These are phyloP conservation scores for Ophiostoma triangulosporum DNA, from an alignment of 2,329 filamentous ascomycete genomes.

Conservation along the genomic window DNA sequence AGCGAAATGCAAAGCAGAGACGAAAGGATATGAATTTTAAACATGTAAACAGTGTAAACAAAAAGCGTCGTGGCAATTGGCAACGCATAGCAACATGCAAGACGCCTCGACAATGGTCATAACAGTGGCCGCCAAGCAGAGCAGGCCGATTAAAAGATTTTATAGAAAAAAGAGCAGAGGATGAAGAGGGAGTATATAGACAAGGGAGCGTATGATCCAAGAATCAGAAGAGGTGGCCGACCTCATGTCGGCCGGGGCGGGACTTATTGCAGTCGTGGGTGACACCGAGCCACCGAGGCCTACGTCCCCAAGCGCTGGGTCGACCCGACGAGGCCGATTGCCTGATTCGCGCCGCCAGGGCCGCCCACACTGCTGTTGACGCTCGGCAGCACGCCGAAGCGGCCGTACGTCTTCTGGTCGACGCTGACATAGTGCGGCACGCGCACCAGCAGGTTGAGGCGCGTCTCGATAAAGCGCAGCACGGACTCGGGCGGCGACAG, in stretches of 20 bases:
- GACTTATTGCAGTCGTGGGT: no score
- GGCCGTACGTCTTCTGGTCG: constrained; percentile 89
- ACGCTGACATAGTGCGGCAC: constrained; percentile 88
- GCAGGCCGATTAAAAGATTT: background rate
- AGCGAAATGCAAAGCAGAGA: no score
- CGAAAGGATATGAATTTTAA: no score
- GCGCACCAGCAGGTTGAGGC: constrained; percentile 69
- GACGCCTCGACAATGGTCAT: background rate
- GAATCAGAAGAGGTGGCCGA: no score
- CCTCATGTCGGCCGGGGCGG: no score
- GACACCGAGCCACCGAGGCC: no score
- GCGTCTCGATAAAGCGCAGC: constrained; percentile 76
- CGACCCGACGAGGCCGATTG: constrained; percentile 48
- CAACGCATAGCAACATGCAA: background rate
- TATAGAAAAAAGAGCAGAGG: background rate
- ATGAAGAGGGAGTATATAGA: background rate
- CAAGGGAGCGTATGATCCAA: no score
- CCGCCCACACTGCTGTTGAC: constrained; percentile 16
- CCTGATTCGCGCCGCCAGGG: constrained; percentile 20
- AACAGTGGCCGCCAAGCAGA: background rate
- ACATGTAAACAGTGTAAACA: no score
- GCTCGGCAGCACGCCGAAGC: constrained; percentile 72
- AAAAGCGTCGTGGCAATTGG: no score
- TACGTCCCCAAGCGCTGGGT: constrained; percentile 57
- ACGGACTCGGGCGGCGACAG: constrained; percentile 81